A percentile compares a stretch with the other conserved stretches of the same genome.
phyloP scores from a whole-genome alignment of 1,139 yeast genomes.

The Candida sp. region DNA sequence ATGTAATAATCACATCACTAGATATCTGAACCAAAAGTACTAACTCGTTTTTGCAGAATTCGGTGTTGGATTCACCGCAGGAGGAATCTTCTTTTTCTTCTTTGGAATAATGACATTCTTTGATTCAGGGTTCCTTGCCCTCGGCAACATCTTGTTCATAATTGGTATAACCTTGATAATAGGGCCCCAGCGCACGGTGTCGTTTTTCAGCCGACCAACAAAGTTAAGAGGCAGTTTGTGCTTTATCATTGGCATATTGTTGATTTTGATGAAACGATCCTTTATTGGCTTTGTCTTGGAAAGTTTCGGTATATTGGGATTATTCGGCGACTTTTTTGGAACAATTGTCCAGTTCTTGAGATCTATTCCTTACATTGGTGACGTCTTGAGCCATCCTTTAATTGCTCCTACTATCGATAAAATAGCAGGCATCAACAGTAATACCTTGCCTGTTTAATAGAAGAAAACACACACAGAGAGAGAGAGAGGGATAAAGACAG shows the following conservation, averaged over 20 bases:
- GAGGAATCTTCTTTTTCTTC: slow-evolving; percentile 78
- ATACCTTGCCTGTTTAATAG: slow-evolving; percentile 37
- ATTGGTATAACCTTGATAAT: slow-evolving; percentile 85
- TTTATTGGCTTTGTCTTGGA: slow-evolving; percentile 87
- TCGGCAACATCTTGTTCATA: slow-evolving; percentile 85
- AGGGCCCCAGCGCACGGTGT: slow-evolving; percentile 83
- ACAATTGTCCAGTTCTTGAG: slow-evolving; percentile 89
- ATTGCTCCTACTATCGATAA: slow-evolving; percentile 74
- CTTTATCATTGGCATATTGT: slow-evolving; percentile 72
- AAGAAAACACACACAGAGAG: background rate
- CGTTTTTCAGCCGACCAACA: slow-evolving; percentile 86
- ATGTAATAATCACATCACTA: slow-evolving; percentile 28
- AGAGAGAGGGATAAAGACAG: background rate
- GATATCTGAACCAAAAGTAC: background rate
- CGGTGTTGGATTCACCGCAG: slow-evolving; percentile 94
- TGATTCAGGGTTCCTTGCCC: slow-evolving; percentile 87
- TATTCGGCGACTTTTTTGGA: slow-evolving; percentile 93
- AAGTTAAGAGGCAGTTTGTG: slow-evolving; percentile 88
- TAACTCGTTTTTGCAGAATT: slow-evolving; percentile 52
- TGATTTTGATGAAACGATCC: slow-evolving; percentile 78
- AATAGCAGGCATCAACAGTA: slow-evolving; percentile 41
- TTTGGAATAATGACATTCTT: slow-evolving; percentile 87
- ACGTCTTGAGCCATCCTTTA: slow-evolving; percentile 79
- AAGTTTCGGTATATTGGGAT: slow-evolving; percentile 82
- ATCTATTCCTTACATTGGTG: slow-evolving; percentile 89